Evolutionary conservation across 768 basidiomycete genomes (phyloP), one percentile per base, ranked within the genome.

Genomic region (Leccinum subgranulosum): DNA sequence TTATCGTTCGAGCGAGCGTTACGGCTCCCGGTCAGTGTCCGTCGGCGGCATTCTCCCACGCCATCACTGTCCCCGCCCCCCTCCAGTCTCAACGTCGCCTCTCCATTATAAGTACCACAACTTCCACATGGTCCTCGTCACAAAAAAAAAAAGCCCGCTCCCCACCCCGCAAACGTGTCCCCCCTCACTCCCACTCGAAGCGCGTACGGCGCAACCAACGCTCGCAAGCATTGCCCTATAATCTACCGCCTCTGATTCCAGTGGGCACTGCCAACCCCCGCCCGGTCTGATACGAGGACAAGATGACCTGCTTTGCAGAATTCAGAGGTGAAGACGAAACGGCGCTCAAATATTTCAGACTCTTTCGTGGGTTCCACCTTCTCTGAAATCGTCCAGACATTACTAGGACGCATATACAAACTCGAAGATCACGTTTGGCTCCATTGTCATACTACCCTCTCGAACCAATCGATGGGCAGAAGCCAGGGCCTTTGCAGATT

Each of bases 391-490:
- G 29, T 31, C 29, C 4, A 31, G 29, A 31, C 29, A 31, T 31
- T 10, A 31, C 10, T 10, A 10, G 29, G 29, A 96, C 65, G 93
- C 92, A 11, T 96, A 96, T 75, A 82, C 83, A 34, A 87, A 82
- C 51, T 77, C 97, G 5, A 79, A 86, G 51, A 85, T 88, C 56
- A 94, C 97, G 89, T 96, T 97, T 67, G 85, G 87, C 3, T 93
- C 92, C 8, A 89, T 88, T 2, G 85, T 86, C 5, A 88, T 91
- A 52, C 76, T 97, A 7, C 92, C 91, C 1, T 94, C 95, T 6
- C 84, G 96, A 9, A 98, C 95, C 2, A 99, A 99, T 69, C 81
- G 97, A 29, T 99, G 97, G 97, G 94, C 96, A 15, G 97, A 99
- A 72, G 95, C 96, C 3, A 97, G 95, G 71, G 97, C 98, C 2